Conservation (phyloP, 352 stramenopile species). For the Aphanomyces cochlioides region DNA sequence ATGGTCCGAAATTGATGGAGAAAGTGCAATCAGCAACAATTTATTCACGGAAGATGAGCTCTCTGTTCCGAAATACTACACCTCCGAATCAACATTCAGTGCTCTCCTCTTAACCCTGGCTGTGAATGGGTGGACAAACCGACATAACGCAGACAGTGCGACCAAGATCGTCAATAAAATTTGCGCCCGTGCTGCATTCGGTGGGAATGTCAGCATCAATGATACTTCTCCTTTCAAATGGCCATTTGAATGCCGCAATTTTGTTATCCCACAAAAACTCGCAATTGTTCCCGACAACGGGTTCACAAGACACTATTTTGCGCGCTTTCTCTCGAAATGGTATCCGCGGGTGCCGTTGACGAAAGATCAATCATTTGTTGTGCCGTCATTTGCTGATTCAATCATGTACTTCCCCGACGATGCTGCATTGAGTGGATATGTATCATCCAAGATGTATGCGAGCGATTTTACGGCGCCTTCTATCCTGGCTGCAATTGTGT, state of each 20-base stretch:
- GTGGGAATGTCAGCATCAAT: slow-evolving; percentile 46
- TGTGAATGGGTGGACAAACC: slow-evolving; percentile 18
- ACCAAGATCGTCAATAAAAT: not conserved
- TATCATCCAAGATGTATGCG: slow-evolving; percentile 48
- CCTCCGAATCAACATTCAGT: slow-evolving; percentile 46
- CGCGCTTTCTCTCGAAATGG: slow-evolving; percentile 44
- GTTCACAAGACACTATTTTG: slow-evolving; percentile 65
- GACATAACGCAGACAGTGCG: not conserved
- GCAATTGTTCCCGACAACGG: slow-evolving; percentile 60
- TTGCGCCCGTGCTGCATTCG: not conserved
- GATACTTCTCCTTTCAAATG: slow-evolving; percentile 42
- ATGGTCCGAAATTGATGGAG: not conserved
- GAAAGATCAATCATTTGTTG: not conserved
- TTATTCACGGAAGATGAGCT: not conserved
- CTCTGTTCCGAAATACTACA: slow-evolving; percentile 35
- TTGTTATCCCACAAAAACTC: slow-evolving; percentile 62
- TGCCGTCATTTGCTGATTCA: slow-evolving; percentile 55
- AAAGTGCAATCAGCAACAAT: not conserved
- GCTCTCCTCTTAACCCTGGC: slow-evolving; percentile 50
- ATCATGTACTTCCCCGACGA: slow-evolving; percentile 54
- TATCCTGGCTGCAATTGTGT: slow-evolving; percentile 67
- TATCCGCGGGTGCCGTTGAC: slow-evolving; percentile 48
- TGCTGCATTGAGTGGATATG: slow-evolving; percentile 48
- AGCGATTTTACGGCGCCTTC: slow-evolving; percentile 41
- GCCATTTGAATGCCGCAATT: slow-evolving; percentile 46